phyloP scores from a whole-genome alignment of 352 stramenopile species.

The Phytopythium vexans region DNA sequence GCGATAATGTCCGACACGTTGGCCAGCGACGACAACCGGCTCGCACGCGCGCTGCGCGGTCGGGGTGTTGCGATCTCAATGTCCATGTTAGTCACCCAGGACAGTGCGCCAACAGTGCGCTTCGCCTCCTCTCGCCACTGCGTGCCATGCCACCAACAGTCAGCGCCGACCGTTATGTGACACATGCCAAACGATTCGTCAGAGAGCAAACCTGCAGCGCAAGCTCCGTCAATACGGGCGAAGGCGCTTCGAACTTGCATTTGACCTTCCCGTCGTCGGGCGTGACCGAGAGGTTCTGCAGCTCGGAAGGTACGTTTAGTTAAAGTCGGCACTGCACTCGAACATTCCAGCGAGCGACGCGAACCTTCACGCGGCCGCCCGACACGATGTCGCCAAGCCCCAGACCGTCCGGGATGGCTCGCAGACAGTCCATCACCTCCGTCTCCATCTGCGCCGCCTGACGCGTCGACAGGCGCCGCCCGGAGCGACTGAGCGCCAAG shows the following conservation, averaged over 20 bases:
- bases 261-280: conserved; percentile 42
- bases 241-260: conserved; percentile 73
- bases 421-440: conserved; percentile 71
- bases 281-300: conserved; percentile 50
- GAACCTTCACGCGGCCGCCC: conserved; percentile 76
- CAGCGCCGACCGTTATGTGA: neutral
- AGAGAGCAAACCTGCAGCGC: conserved; percentile 48
- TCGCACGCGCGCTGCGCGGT: conserved; percentile 62
- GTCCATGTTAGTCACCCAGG: conserved; percentile 73
- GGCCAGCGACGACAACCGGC: conserved; percentile 71
- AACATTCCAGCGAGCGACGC: neutral
- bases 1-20: conserved; percentile 88
- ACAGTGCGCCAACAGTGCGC: conserved; percentile 40
- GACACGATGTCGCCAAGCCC: conserved; percentile 73
- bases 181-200: neutral
- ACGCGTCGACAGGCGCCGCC: conserved; percentile 55
- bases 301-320: no score
- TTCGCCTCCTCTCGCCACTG: conserved; percentile 73
- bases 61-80: conserved; percentile 62
- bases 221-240: conserved; percentile 65
- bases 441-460: conserved; percentile 68
- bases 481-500: conserved; percentile 17
- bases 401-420: conserved; percentile 64
- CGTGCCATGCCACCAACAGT: neutral
- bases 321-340: no score